Base-by-base conservation (phyloP, 371 early-diverging fungal species). In the Apophysomyces variabilis region DNA sequence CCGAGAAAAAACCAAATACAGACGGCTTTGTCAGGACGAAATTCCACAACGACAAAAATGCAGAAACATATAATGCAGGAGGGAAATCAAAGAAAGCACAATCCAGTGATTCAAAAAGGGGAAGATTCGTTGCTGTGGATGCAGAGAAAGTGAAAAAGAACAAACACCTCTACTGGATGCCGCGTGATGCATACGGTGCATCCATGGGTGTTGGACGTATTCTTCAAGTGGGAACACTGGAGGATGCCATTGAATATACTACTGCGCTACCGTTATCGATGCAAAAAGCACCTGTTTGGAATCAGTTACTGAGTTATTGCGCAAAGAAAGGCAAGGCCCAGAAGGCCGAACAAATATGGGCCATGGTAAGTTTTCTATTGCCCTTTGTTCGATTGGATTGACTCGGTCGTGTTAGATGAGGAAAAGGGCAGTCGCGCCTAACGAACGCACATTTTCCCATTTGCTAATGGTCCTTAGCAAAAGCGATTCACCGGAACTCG, bases 391-490 rank as follows among this genome's bases (percentile, higher is more conserved):
- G 16, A 21, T 18, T n/a, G 38, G 21, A 60, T 4, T 44, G n/a
- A 60, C 39, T 35, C 26, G 14, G 11, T 12, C 4, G 14, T 26
- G 4, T 44, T 66, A 78, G 79, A 75, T 78, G 76, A 50, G 74
- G 56, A 78, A 73, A 47, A 60, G 72, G 38, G 72, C 72, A 21
- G 44, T 75, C 26, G 38, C 57, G 16, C 79, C 79, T 16, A 78
- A 75, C n/a, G 68, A 75, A 58, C 65, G 66, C n/a, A 78, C 79
- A 12, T 74, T 75, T 44, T 70, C 76, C 11, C 68, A 67, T 16
- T 58, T 78, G 67, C 21, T 78, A 9, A 47, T 60, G 46, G 67
- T 66, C 0, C 70, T 66, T 41, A 61, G 38, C 7, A 64, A 70
- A 21, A 71, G 74, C n/a, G 66, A 37, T 12, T 72, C 76, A 36